These are phyloP conservation scores for Cytospora piceicola DNA, from an alignment of 2,329 filamentous ascomycete species.

Conservation along the genomic window DNA sequence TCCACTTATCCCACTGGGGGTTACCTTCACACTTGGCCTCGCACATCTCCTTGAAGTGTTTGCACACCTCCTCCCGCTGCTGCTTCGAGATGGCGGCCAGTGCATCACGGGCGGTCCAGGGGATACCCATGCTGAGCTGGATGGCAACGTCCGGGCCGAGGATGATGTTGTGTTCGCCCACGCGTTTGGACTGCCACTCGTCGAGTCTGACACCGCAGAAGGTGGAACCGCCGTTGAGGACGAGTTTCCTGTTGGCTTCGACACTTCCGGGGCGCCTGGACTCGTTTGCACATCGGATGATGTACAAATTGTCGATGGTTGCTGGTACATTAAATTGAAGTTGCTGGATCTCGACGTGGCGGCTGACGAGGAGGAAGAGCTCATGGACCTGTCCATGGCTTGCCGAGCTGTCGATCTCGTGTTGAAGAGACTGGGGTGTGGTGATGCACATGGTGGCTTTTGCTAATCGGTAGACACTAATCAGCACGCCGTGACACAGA, in stretches of 20 bases:
- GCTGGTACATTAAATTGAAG: conserved; percentile 25
- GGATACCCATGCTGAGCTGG: conserved; percentile 29
- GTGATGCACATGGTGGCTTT: conserved; percentile 29
- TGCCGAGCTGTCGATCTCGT: conserved; percentile 25
- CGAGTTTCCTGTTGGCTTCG: conserved; percentile 23
- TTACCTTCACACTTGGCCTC: conserved; percentile 28
- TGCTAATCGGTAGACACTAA: not conserved
- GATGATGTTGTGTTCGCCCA: conserved; percentile 30
- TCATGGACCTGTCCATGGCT: conserved; percentile 29
- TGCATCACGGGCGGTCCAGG: conserved; percentile 29
- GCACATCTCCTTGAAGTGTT: conserved; percentile 30
- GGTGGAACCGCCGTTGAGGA: conserved; percentile 27
- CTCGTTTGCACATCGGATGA: conserved; percentile 29
- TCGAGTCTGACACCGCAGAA: conserved; percentile 28
- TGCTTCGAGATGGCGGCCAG: conserved; percentile 28
- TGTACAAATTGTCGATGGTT: conserved; percentile 28
- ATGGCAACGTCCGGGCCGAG: conserved; percentile 29
- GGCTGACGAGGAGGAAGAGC: conserved; percentile 30
- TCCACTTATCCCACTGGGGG: conserved; percentile 29
- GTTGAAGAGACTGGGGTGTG: conserved; percentile 25
- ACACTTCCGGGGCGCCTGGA: conserved; percentile 1
- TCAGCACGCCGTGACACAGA: not conserved
- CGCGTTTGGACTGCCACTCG: conserved; percentile 29
- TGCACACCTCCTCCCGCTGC: conserved; percentile 27
- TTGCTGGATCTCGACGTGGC: conserved; percentile 26